Conservation (phyloP, 768 basidiomycete species). For the Amanita phalloides region DNA sequence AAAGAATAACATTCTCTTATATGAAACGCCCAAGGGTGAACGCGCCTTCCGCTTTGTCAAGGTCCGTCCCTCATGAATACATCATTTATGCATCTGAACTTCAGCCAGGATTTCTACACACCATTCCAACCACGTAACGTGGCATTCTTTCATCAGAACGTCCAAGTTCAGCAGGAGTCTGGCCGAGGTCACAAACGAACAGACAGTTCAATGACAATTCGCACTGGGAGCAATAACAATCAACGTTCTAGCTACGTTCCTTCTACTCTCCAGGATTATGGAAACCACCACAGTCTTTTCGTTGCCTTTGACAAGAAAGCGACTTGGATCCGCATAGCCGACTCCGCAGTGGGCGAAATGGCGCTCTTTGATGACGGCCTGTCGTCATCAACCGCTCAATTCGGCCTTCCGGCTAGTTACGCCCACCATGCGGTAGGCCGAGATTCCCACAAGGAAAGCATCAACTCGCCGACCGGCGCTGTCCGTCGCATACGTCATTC, state of each 20-base stretch:
- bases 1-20: slow-evolving; percentile 61
- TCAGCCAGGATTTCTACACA: slow-evolving; percentile 69
- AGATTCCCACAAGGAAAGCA: neutral
- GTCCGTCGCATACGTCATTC: slow-evolving; percentile 28
- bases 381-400: slow-evolving; percentile 14
- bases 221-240: slow-evolving; percentile 17
- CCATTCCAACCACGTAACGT: slow-evolving; percentile 59
- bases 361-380: slow-evolving; percentile 41
- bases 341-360: slow-evolving; percentile 74
- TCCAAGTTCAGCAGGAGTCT: slow-evolving; percentile 31
- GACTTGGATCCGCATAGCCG: slow-evolving; percentile 68
- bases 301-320: slow-evolving; percentile 84
- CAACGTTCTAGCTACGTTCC: slow-evolving; percentile 13
- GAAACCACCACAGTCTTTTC: slow-evolving; percentile 69
- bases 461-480: slow-evolving; percentile 6
- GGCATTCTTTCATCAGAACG: slow-evolving; percentile 60
- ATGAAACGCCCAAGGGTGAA: slow-evolving; percentile 76
- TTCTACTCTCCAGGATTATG: slow-evolving; percentile 34
- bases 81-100: neutral
- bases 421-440: neutral
- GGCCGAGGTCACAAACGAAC: slow-evolving; percentile 32
- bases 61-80: slow-evolving; percentile 23
- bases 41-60: slow-evolving; percentile 77
- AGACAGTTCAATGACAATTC: slow-evolving; percentile 28
- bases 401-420: slow-evolving; percentile 4